Conservation (phyloP, 164 flowering plant genomes). For the Echeveria elegans region DNA sequence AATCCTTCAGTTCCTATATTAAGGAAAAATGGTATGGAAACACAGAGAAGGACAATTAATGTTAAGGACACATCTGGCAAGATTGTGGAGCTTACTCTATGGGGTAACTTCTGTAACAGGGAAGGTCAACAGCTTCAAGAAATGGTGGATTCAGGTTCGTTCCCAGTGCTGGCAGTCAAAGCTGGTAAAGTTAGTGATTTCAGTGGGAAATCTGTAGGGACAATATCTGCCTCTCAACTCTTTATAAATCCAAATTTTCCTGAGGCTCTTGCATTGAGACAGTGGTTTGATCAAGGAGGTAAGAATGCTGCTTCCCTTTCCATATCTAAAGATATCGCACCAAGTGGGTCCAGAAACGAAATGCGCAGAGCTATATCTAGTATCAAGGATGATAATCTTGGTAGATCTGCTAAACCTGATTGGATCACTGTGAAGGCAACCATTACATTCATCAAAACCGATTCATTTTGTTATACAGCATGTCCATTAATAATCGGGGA, state of each 20-base stretch:
- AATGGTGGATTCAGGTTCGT: slow-evolving; percentile 58
- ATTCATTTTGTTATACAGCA: slow-evolving; percentile 81
- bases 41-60: slow-evolving; percentile 74
- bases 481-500: slow-evolving; percentile 96
- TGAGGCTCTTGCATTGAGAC: slow-evolving; percentile 52
- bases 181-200: slow-evolving; percentile 89
- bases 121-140: slow-evolving; percentile 85
- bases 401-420: slow-evolving; percentile 84
- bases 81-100: slow-evolving; percentile 77
- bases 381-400: slow-evolving; percentile 88
- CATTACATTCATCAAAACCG: slow-evolving; percentile 67
- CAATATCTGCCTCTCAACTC: slow-evolving; percentile 79
- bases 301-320: slow-evolving; percentile 47
- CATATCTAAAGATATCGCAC: slow-evolving; percentile 60
- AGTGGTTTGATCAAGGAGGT: slow-evolving; percentile 83
- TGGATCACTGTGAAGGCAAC: slow-evolving; percentile 80
- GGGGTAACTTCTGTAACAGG: slow-evolving; percentile 94
- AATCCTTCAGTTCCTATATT: slow-evolving; percentile 84
- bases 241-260: slow-evolving; percentile 81
- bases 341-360: slow-evolving; percentile 47
- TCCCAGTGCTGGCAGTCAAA: slow-evolving; percentile 82
- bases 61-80: slow-evolving; percentile 70
- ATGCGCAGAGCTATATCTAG: slow-evolving; percentile 68
- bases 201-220: slow-evolving; percentile 87
- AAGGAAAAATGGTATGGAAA: slow-evolving; percentile 97